Evolutionary conservation across 2,329 filamentous ascomycete species (phyloP).

Genomic region (Esteya vermicola): DNA sequence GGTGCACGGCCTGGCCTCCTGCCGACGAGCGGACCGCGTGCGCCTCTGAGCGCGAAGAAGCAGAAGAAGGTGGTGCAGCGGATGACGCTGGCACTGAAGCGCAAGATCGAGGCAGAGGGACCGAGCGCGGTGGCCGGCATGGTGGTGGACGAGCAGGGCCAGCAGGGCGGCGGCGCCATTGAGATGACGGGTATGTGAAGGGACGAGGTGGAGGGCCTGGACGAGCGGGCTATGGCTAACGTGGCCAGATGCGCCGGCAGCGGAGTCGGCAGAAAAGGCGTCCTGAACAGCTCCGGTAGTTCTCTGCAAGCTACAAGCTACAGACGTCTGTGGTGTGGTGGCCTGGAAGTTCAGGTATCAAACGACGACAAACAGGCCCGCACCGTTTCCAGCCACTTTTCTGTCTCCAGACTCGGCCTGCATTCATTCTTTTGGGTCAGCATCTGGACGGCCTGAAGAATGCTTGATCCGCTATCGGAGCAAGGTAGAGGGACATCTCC

Average conservation of each 20-base stretch:
- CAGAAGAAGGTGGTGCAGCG: slow-evolving; percentile 40
- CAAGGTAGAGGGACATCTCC: no score
- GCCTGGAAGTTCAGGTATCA: background rate
- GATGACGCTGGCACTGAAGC: slow-evolving; percentile 34
- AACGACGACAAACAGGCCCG: no score
- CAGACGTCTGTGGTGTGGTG: background rate
- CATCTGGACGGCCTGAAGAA: no score
- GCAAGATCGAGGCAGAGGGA: slow-evolving; percentile 28
- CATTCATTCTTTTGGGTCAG: no score
- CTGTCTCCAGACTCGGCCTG: no score
- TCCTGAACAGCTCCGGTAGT: no score
- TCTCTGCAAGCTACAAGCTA: background rate
- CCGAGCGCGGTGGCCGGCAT: background rate
- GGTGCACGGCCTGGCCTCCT: slow-evolving; percentile 38
- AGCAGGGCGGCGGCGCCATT: background rate
- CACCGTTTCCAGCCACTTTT: no score
- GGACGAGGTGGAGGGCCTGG: no score
- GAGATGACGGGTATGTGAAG: background rate
- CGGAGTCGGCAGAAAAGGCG: background rate
- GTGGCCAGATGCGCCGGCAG: background rate
- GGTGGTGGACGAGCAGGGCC: background rate
- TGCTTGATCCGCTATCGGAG: no score
- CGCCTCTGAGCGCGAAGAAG: slow-evolving; percentile 39
- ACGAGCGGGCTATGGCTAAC: no score
- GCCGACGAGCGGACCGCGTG: slow-evolving; percentile 39